A percentile compares a stretch with the other conserved stretches of the same genome.
phyloP scores from a whole-genome alignment of 192 early-diverging fungal genomes.

The Podila verticillata region DNA sequence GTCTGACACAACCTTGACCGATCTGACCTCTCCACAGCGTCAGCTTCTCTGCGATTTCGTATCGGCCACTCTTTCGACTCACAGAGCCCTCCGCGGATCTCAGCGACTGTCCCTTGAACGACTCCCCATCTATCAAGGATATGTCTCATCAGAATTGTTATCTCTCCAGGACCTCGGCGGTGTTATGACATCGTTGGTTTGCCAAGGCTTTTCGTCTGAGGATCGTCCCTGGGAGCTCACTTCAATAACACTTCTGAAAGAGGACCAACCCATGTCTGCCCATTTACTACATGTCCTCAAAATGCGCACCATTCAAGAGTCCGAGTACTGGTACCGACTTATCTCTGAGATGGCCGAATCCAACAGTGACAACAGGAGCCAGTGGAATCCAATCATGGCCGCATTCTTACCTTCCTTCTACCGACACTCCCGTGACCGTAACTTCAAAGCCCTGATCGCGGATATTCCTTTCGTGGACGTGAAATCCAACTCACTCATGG shows the following conservation, averaged over 20 bases:
- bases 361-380: background rate
- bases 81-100: too few relatives aligned
- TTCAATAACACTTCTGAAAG: slow-evolving; percentile 2
- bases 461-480: too few relatives aligned
- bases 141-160: background rate
- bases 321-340: slow-evolving; percentile 20
- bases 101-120: too few relatives aligned
- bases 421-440: too few relatives aligned
- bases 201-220: background rate
- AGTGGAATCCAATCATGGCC: slow-evolving; percentile 17
- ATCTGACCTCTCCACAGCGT: too few relatives aligned
- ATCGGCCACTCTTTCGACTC: too few relatives aligned
- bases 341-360: background rate
- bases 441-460: too few relatives aligned
- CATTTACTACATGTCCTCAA: background rate
- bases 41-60: too few relatives aligned
- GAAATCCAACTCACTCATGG: too few relatives aligned
- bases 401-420: too few relatives aligned
- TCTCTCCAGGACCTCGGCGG: background rate
- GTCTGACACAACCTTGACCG: too few relatives aligned
- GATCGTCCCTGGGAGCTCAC: slow-evolving; percentile 14
- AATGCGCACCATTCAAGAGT: background rate
- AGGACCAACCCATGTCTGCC: background rate
- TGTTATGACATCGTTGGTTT: background rate
- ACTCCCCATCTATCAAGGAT: slow-evolving; percentile 13